Evolutionary conservation across 2,329 filamentous ascomycete genomes (phyloP).

Genomic region (Penicillium polonicum): DNA sequence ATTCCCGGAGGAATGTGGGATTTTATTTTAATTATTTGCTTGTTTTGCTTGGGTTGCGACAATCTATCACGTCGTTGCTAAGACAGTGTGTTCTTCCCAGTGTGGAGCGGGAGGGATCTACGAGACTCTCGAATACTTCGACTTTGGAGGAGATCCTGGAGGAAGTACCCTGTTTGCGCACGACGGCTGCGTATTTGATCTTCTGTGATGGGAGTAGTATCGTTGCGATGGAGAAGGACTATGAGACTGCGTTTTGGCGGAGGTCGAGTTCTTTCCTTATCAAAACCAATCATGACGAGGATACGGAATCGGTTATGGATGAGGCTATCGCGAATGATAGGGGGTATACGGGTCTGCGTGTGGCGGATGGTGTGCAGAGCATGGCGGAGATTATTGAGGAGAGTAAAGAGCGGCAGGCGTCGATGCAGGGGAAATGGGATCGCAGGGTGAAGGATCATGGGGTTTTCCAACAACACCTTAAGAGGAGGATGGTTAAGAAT

Average conservation of each 20-base stretch:
- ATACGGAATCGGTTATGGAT: conserved; percentile 14
- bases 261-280: conserved; percentile 53
- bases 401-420: conserved; percentile 36
- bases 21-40: conserved; percentile 53
- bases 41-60: conserved; percentile 55
- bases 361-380: conserved; percentile 15
- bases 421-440: conserved; percentile 43
- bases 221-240: conserved; percentile 58
- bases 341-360: conserved; percentile 19
- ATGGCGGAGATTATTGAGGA: conserved; percentile 34
- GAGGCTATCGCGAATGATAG: conserved; percentile 22
- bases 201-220: conserved; percentile 53
- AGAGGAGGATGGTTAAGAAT: neutral
- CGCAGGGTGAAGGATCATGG: conserved; percentile 23
- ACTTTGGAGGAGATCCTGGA: conserved; percentile 30
- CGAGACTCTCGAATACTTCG: neutral
- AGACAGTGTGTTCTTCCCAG: conserved; percentile 32
- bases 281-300: conserved; percentile 57
- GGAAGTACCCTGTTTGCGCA: conserved; percentile 40
- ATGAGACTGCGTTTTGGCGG: conserved; percentile 46
- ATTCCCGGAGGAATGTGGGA: conserved; percentile 42
- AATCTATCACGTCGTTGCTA: conserved; percentile 54
- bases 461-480: neutral
- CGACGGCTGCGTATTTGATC: conserved; percentile 58
- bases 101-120: neutral